Evolutionary conservation across 306 rosid genomes (phyloP), one percentile per base, ranked within the genome.

Genomic region (Amphicarpaea edgeworthii): DNA sequence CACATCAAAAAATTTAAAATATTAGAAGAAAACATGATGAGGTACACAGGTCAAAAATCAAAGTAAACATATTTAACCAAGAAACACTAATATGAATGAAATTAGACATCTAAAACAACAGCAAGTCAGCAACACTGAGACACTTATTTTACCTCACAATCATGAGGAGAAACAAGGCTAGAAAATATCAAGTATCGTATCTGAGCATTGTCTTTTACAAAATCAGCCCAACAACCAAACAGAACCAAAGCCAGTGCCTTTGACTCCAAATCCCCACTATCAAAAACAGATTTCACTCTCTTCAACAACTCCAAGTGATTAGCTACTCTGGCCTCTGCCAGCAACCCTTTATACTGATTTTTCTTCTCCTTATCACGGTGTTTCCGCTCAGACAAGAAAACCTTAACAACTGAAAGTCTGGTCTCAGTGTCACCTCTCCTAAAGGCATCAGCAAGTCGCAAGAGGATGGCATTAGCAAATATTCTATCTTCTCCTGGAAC

Each of bases 151-250:
- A 92, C 98, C 96, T 85, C 91, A 66, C 67, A 65, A 70, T 71
- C 75, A 71, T 92, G 87, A 68, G 97, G 49, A 67, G 97, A 94
- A 68, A 87, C 86, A 66, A 94, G 75, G 77, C 86, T 82, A 66
- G 93, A 90, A 69, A 94, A 91, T 57, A 92, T 84, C 77, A 89
- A 50, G 81, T 94, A 92, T 37, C 96, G 88, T 41, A 90, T 87
- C 70, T 87, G 93, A 17, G 90, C 86, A 82, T 89, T 85, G 70
- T 86, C 92, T 47, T 86, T 79, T 12, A 94, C 80, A 43, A 92
- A 87, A 73, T 87, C 88, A 46, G 95, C 95, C 97, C 98, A 94
- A 73, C 98, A 94, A 67, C 98, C 97, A 51, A 87, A 92, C 63
- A 94, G 74, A 83, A 85, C 75, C 82, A 94, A 82, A 82, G 96